phyloP scores from a whole-genome alignment of 2,329 filamentous ascomycete genomes.

The Cladosporium sp. region DNA sequence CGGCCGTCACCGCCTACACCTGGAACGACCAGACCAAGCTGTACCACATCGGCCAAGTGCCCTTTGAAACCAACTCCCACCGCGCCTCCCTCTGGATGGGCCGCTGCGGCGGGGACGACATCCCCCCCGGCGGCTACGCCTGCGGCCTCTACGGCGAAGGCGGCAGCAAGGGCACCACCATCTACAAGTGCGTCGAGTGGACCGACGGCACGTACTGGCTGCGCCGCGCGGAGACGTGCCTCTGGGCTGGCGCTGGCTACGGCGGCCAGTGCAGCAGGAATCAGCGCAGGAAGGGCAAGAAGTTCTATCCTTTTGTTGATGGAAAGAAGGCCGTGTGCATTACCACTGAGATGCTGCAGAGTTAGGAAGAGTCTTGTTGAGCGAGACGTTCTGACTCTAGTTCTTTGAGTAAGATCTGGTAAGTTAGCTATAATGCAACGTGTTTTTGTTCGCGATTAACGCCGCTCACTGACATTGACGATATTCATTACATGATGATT shows the following conservation, averaged over 20 bases:
- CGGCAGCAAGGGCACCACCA: not conserved
- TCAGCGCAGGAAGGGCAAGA: conserved; percentile 11
- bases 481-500: not conserved
- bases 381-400: not conserved
- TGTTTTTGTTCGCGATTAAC: not conserved
- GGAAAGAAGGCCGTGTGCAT: conserved; percentile 7
- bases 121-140: not conserved
- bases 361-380: not conserved
- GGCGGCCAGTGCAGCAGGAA: conserved; percentile 15
- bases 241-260: not conserved
- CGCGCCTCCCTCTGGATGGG: not conserved
- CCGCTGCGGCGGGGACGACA: not conserved
- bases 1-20: not conserved
- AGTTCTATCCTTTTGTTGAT: conserved; percentile 10
- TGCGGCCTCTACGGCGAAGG: conserved; percentile 11
- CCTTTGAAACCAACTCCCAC: not conserved
- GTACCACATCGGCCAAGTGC: conserved; percentile 8
- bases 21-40: conserved; percentile 2
- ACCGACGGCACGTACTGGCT: not conserved
- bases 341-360: not conserved
- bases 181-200: conserved; percentile 14
- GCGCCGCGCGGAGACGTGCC: conserved; percentile 1
- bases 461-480: not conserved
- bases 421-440: not conserved
- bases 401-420: not conserved